phyloP scores from a whole-genome alignment of 352 stramenopile species.

The Phytophthora chlamydospora region DNA sequence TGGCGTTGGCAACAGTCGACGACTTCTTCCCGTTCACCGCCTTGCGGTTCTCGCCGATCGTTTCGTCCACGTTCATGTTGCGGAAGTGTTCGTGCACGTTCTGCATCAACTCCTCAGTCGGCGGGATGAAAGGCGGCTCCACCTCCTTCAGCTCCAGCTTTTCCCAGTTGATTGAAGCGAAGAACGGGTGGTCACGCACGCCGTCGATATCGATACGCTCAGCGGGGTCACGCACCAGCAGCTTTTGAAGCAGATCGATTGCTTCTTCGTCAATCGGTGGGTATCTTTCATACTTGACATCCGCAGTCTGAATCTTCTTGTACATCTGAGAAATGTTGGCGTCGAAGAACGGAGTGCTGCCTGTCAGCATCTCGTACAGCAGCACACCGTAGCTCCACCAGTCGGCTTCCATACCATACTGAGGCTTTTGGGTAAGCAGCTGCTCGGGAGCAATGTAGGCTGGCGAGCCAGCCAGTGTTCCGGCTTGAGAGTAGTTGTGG shows the following conservation, averaged over 20 bases:
- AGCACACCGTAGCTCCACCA: constrained; percentile 93
- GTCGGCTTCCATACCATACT: constrained; percentile 89
- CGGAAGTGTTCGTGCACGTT: constrained; percentile 90
- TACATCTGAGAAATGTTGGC: constrained; percentile 88
- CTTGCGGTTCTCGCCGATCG: constrained; percentile 72
- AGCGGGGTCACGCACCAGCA: constrained; percentile 76
- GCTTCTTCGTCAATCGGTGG: constrained; percentile 69
- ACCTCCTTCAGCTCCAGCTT: constrained; percentile 82
- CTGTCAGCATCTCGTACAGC: constrained; percentile 91
- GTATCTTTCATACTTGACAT: constrained; percentile 81
- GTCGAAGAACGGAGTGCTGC: constrained; percentile 89
- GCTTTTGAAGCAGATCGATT: constrained; percentile 76
- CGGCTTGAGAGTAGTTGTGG: constrained; percentile 65
- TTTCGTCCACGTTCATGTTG: constrained; percentile 90
- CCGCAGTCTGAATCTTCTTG: constrained; percentile 89
- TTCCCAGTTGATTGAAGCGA: constrained; percentile 71
- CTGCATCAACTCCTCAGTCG: constrained; percentile 83
- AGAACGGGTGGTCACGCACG: constrained; percentile 76
- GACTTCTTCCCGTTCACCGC: constrained; percentile 66
- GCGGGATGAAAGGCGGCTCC: constrained; percentile 79
- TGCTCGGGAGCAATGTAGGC: constrained; percentile 89
- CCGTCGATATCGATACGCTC: constrained; percentile 68
- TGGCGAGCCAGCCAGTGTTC: constrained; percentile 80
- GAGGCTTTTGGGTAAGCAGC: constrained; percentile 80
- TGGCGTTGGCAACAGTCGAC: constrained; percentile 43